Percentiles rank a stretch among this genome's conserved stretches.
These are phyloP conservation scores for Teratosphaeria nubilosa DNA, from an alignment of 2,329 filamentous ascomycete species.

Conservation along the genomic window DNA sequence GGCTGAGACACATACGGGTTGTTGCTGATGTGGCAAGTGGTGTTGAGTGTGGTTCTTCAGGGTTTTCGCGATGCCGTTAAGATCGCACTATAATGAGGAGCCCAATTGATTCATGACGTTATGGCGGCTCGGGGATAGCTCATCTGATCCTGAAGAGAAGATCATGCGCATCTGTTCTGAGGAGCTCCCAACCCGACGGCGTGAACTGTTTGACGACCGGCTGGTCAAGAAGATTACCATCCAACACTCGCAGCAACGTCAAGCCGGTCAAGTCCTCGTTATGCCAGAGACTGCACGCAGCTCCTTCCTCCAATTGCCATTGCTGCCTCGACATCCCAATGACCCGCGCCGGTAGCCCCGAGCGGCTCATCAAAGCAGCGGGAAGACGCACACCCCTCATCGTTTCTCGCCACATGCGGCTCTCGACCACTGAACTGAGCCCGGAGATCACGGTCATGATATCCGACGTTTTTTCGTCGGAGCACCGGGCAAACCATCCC, in stretches of 20 bases:
- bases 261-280: not conserved
- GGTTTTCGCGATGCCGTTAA: not conserved
- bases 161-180: not conserved
- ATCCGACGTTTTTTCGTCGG: not conserved
- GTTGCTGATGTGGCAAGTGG: not conserved
- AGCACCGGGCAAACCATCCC: not conserved
- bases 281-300: not conserved
- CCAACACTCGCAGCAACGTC: not conserved
- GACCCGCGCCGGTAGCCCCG: not conserved
- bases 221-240: not conserved
- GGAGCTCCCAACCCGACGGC: not conserved
- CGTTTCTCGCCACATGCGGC: not conserved
- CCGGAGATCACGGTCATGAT: not conserved
- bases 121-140: not conserved
- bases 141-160: not conserved
- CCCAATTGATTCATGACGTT: not conserved
- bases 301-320: not conserved
- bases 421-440: not conserved
- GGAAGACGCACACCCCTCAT: not conserved
- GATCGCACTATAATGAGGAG: not conserved
- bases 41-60: not conserved
- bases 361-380: not conserved
- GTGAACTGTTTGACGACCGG: not conserved
- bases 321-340: not conserved
- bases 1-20: not conserved